These are phyloP conservation scores for Pythium brachiatum DNA, from an alignment of 352 stramenopile genomes.

Conservation along the genomic window DNA sequence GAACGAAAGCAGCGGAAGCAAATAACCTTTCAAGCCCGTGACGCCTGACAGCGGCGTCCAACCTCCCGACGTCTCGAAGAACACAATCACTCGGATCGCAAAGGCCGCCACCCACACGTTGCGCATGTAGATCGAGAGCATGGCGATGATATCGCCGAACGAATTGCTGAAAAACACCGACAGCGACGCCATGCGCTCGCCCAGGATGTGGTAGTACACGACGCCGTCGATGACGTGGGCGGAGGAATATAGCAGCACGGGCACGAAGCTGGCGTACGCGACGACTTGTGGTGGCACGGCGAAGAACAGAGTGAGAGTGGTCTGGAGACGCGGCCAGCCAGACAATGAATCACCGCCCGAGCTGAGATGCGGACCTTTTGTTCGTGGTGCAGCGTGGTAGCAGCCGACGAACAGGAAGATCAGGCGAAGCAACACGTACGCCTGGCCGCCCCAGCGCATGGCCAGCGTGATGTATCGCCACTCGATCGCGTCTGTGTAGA, in stretches of 20 bases:
- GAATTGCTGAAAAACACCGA: slow-evolving; percentile 13
- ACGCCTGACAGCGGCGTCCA: slow-evolving; percentile 26
- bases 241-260: slow-evolving; percentile 22
- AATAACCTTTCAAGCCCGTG: slow-evolving; percentile 23
- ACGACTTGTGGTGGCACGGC: slow-evolving; percentile 25
- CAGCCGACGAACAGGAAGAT: slow-evolving; percentile 19
- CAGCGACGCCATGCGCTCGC: slow-evolving; percentile 12
- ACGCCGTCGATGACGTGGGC: slow-evolving; percentile 30
- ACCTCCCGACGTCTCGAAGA: slow-evolving; percentile 28
- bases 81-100: slow-evolving; percentile 21
- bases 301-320: slow-evolving; percentile 26
- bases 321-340: neutral
- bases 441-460: slow-evolving; percentile 21
- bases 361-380: neutral
- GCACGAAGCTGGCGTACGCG: slow-evolving; percentile 28
- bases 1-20: slow-evolving; percentile 20
- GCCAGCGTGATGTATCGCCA: slow-evolving; percentile 27
- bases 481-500: slow-evolving; percentile 30
- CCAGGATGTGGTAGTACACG: slow-evolving; percentile 24
- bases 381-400: slow-evolving; percentile 20
- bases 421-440: slow-evolving; percentile 25
- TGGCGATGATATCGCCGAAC: slow-evolving; percentile 17
- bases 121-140: slow-evolving; percentile 26
- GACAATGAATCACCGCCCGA: too few relatives aligned
- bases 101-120: slow-evolving; percentile 27